Evolutionary conservation across 176 grass and related monocot species (phyloP), one percentile per base, ranked within the genome.

Genomic region (Carex cristatella): DNA sequence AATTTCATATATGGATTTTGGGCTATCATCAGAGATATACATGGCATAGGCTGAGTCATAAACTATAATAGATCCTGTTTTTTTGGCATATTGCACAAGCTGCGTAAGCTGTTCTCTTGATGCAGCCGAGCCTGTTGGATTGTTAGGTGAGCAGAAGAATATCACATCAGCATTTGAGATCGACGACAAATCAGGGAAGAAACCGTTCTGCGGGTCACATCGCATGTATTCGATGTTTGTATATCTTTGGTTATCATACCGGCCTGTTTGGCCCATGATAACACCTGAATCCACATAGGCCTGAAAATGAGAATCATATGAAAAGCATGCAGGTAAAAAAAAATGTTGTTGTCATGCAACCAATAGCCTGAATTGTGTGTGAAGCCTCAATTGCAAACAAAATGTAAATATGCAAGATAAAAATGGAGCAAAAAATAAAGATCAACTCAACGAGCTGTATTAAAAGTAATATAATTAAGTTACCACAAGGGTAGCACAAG

Each of bases 21-120:
- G 93, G 61, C 87, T 90, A 70, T 76, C 71, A 76, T 76, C 71
- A 54, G 71, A 76, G 71, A 54, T 76, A 76, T 76, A 76, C 93
- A 95, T 94, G 19, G 96, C 96, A 94, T 95, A 99, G 69, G 96
- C 96, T 66, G 96, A 99, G 93, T 99, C 96, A 66, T 94, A 95
- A 40, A 99, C 81, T 84, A 95, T 99, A 62, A 99, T 95, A 14
- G 91, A 95, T 0, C 93, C 93, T 87, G 90, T 92, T 66, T 95
- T 91, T 84, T 95, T 95, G 0, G 93, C 93, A 81, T 95, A 99
- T 77, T 92, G 92, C 18, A 98, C 95, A 59, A 98, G 84, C 53
- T 86, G 81, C 18, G 79, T 90, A 73, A 94, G 89, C 38, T 98
- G 91, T 67, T 94, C 95, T 77, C 91, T 86, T 42, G 93, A 85